These are phyloP conservation scores for Akanthomyces muscarius DNA, from an alignment of 2,329 filamentous ascomycete species.

Conservation along the genomic window DNA sequence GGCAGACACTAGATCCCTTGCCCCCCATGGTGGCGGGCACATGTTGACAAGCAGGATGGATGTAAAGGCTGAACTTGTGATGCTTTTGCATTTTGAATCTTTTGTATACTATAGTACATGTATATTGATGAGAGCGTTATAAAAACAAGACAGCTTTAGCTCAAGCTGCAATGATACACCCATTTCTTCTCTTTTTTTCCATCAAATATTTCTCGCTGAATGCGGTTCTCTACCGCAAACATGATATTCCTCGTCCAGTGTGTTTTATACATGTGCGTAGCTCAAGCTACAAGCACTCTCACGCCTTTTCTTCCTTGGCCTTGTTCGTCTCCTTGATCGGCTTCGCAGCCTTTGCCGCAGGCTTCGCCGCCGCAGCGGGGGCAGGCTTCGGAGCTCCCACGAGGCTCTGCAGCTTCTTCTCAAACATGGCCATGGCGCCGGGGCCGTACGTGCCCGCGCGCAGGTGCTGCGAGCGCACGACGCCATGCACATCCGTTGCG, in stretches of 20 bases:
- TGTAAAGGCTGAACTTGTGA: not conserved
- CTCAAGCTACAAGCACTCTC: not conserved
- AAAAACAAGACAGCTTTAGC: not conserved
- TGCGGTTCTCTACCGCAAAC: not conserved
- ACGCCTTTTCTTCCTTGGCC: constrained; percentile 8
- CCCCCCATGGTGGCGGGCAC: not conserved
- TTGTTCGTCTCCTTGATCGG: constrained; percentile 1
- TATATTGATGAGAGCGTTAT: constrained; percentile 15
- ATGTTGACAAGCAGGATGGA: not conserved
- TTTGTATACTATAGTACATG: constrained; percentile 19
- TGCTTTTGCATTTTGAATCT: not conserved
- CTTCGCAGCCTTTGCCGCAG: not conserved
- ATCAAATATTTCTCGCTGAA: not conserved
- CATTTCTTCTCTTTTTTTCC: not conserved
- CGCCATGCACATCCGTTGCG: constrained; percentile 30
- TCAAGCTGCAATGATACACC: constrained; percentile 5
- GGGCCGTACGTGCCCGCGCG: constrained; percentile 35
- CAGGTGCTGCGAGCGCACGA: constrained; percentile 36
- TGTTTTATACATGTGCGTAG: not conserved
- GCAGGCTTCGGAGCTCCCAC: constrained; percentile 12
- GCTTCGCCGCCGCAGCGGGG: not conserved
- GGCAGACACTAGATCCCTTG: constrained; percentile 23
- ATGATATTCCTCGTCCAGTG: not conserved
- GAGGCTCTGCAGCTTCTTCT: constrained; percentile 36
- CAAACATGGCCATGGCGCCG: constrained; percentile 34